A percentile compares a stretch with the other conserved stretches of the same genome.
Evolutionary conservation across 2,329 filamentous ascomycete genomes (phyloP).

Genomic region (Calcarisporium arbuscula): DNA sequence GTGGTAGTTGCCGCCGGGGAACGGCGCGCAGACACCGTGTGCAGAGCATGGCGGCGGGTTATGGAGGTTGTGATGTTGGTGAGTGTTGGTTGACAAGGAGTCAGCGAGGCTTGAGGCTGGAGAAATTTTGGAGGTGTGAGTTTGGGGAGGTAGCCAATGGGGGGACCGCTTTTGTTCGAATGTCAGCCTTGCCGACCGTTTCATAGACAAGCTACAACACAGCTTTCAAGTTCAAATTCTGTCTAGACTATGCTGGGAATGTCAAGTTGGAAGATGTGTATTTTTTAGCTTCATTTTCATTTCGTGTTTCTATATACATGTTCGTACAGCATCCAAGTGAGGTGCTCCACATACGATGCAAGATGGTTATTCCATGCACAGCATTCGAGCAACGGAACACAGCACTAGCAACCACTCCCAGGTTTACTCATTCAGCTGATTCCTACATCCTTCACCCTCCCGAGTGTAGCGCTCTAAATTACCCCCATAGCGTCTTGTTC

Average conservation of each 20-base stretch:
- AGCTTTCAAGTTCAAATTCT: conserved; percentile 1
- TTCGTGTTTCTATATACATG: conserved; percentile 27
- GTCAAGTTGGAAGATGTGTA: no score
- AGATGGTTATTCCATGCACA: neutral
- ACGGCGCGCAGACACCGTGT: conserved; percentile 43
- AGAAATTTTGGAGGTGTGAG: conserved; percentile 21
- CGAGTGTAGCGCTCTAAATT: conserved; percentile 1
- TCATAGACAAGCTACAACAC: conserved; percentile 2
- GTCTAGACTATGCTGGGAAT: no score
- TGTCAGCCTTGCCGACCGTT: conserved; percentile 21
- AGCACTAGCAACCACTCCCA: no score
- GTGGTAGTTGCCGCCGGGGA: conserved; percentile 21
- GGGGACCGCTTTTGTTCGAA: conserved; percentile 10
- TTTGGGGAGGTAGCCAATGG: conserved; percentile 18
- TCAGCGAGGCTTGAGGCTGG: conserved; percentile 15
- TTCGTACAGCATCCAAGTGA: conserved; percentile 22
- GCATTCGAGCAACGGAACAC: neutral
- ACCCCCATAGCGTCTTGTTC: neutral
- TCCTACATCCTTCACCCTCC: conserved; percentile 2
- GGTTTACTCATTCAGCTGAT: no score
- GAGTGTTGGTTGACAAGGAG: conserved; percentile 17
- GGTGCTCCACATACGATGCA: conserved; percentile 13
- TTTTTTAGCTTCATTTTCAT: no score
- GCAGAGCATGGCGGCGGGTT: conserved; percentile 32
- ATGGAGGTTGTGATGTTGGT: conserved; percentile 16